Evolutionary conservation across 2,329 filamentous ascomycete species (phyloP).

Genomic region (Drechmeria coniospora): DNA sequence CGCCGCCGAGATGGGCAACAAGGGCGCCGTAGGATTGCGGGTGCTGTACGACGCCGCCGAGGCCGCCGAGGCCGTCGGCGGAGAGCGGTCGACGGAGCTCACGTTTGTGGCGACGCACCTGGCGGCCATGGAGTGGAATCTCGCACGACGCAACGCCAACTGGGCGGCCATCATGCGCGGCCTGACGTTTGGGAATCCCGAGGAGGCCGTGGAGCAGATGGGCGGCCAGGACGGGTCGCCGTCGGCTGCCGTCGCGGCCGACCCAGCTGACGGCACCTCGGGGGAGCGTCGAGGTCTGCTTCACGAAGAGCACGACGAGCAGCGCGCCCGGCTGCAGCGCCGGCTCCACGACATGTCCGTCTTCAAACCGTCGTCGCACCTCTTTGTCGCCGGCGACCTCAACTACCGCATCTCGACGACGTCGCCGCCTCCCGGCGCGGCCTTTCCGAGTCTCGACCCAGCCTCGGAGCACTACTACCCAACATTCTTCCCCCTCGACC

Average conservation of each 20-base stretch:
- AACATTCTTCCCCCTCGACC: constrained; percentile 57
- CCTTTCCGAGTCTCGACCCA: constrained; percentile 44
- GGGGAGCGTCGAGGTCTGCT: constrained; percentile 18
- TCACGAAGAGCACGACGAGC: constrained; percentile 17
- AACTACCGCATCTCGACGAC: constrained; percentile 78
- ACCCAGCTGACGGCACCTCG: constrained; percentile 3
- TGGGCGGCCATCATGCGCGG: constrained; percentile 74
- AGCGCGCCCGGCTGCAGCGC: constrained; percentile 22
- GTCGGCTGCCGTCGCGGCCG: constrained; percentile 2
- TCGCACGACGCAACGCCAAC: constrained; percentile 65
- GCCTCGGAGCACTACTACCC: constrained; percentile 46
- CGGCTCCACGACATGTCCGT: constrained; percentile 45
- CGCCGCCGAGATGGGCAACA: constrained; percentile 80
- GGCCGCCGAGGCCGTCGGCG: constrained; percentile 5
- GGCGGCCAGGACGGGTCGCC: constrained; percentile 1
- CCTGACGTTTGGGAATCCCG: constrained; percentile 55
- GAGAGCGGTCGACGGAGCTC: constrained; percentile 38
- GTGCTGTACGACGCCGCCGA: constrained; percentile 35
- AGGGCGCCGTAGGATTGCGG: constrained; percentile 74
- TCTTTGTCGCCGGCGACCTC: constrained; percentile 82
- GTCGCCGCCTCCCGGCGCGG: constrained; percentile 44
- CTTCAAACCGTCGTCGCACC: constrained; percentile 58
- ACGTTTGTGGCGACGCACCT: constrained; percentile 84
- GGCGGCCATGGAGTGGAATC: constrained; percentile 70
- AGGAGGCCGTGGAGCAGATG: constrained; percentile 18